Percentiles rank a stretch among this genome's conserved stretches.
These are phyloP conservation scores for Talaromyces sp. DNA, from an alignment of 2,329 filamentous ascomycete genomes.

Conservation along the genomic window DNA sequence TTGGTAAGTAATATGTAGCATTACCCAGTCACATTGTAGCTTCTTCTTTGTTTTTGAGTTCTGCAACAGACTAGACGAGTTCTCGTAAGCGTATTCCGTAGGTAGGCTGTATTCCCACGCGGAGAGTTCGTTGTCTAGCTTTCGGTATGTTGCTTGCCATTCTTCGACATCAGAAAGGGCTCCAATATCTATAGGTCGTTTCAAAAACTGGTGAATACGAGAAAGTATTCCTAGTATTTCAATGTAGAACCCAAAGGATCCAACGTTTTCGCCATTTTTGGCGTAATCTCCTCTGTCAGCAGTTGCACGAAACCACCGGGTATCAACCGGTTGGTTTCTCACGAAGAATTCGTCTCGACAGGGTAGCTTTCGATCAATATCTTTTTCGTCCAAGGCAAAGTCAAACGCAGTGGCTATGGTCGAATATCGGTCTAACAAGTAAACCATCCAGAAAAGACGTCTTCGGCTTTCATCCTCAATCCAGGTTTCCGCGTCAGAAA, in stretches of 20 bases:
- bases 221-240: slow-evolving; percentile 84
- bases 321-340: slow-evolving; percentile 78
- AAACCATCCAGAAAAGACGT: slow-evolving; percentile 90
- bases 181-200: slow-evolving; percentile 83
- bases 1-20: slow-evolving; percentile 86
- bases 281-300: slow-evolving; percentile 55
- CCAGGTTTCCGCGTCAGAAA: slow-evolving; percentile 77
- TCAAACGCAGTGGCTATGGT: slow-evolving; percentile 90
- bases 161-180: slow-evolving; percentile 77
- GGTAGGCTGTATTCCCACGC: slow-evolving; percentile 82
- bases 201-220: slow-evolving; percentile 81
- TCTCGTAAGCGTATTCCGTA: slow-evolving; percentile 65
- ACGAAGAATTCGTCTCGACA: slow-evolving; percentile 84
- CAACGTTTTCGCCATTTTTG: slow-evolving; percentile 72
- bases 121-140: slow-evolving; percentile 73
- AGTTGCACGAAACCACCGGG: slow-evolving; percentile 66
- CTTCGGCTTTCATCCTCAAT: slow-evolving; percentile 84
- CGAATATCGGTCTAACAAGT: slow-evolving; percentile 81
- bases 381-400: slow-evolving; percentile 80
- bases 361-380: slow-evolving; percentile 80
- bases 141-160: slow-evolving; percentile 83
- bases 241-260: slow-evolving; percentile 84
- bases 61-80: slow-evolving; percentile 73
- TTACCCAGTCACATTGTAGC: slow-evolving; percentile 78
- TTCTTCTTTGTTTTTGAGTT: slow-evolving; percentile 59